Conservation (phyloP, 2,329 filamentous ascomycete species). For the Hortaea werneckii region DNA sequence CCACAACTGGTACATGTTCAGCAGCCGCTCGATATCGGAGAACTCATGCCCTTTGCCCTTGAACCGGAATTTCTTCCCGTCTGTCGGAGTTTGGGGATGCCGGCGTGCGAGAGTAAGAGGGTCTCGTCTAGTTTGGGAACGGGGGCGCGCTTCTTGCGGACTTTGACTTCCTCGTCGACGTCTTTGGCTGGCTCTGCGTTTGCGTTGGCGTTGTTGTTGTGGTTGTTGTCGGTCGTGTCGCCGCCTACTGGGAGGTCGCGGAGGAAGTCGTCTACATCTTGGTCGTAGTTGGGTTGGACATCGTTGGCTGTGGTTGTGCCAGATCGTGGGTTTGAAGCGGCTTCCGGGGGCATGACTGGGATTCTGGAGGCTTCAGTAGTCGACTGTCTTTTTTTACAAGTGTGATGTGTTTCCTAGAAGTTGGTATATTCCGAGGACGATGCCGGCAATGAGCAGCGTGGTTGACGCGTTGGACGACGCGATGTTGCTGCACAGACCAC, state of each 20-base stretch:
- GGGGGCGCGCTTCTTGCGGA: constrained; percentile 66
- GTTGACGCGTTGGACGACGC: background rate
- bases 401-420: background rate
- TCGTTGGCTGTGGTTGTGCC: constrained; percentile 30
- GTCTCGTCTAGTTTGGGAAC: constrained; percentile 79
- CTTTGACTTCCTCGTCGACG: constrained; percentile 76
- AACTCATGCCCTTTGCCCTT: constrained; percentile 97
- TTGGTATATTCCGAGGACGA: too few relatives aligned
- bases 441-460: too few relatives aligned
- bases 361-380: constrained; percentile 1
- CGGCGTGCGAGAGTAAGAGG: constrained; percentile 73
- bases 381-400: background rate
- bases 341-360: constrained; percentile 21
- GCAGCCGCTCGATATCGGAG: constrained; percentile 67
- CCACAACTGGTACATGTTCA: constrained; percentile 93
- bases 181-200: constrained; percentile 44
- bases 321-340: constrained; percentile 11
- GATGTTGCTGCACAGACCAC: background rate
- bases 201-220: constrained; percentile 27
- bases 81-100: constrained; percentile 70
- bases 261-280: constrained; percentile 44
- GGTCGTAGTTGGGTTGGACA: constrained; percentile 63
- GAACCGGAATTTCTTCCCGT: constrained; percentile 64
- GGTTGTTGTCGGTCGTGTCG: constrained; percentile 28
- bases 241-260: constrained; percentile 34